A percentile compares a stretch with the other conserved stretches of the same genome.
Evolutionary conservation across 768 basidiomycete species (phyloP).

Genomic region (Tephrocybe sp.): DNA sequence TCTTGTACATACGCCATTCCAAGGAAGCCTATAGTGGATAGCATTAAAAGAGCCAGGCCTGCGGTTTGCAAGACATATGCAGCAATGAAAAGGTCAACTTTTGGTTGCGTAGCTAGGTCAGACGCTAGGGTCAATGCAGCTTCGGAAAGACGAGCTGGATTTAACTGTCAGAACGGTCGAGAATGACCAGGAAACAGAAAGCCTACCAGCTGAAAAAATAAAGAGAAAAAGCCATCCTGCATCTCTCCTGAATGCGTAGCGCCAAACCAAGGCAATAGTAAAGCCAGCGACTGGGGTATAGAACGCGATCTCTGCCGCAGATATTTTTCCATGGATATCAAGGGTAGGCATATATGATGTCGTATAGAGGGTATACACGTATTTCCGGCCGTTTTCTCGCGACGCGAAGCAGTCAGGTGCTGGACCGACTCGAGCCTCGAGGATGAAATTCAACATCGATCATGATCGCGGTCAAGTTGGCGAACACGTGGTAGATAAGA

Average conservation of each 20-base stretch:
- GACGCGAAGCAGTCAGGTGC: slow-evolving; percentile 12
- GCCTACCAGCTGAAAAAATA: slow-evolving; percentile 56
- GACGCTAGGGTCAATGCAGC: slow-evolving; percentile 56
- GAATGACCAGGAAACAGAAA: not conserved
- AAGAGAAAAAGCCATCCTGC: slow-evolving; percentile 70
- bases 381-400: slow-evolving; percentile 7
- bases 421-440: not conserved
- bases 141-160: slow-evolving; percentile 53
- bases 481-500: slow-evolving; percentile 15
- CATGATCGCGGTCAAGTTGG: slow-evolving; percentile 11
- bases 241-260: slow-evolving; percentile 55
- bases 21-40: slow-evolving; percentile 45
- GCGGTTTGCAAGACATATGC: slow-evolving; percentile 49
- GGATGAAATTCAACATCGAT: slow-evolving; percentile 19
- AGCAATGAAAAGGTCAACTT: slow-evolving; percentile 46
- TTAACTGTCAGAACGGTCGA: slow-evolving; percentile 2
- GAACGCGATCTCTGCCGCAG: slow-evolving; percentile 56
- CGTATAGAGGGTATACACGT: slow-evolving; percentile 14
- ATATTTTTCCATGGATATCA: slow-evolving; percentile 47
- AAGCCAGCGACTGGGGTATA: slow-evolving; percentile 55
- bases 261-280: slow-evolving; percentile 41
- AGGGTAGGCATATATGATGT: slow-evolving; percentile 36
- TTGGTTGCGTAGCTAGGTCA: slow-evolving; percentile 36
- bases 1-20: slow-evolving; percentile 42
- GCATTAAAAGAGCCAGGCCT: slow-evolving; percentile 36